A percentile compares a stretch with the other conserved stretches of the same genome.
These are phyloP conservation scores for Nakazawaea holstii DNA, from an alignment of 805 yeast genomes.

Conservation along the genomic window DNA sequence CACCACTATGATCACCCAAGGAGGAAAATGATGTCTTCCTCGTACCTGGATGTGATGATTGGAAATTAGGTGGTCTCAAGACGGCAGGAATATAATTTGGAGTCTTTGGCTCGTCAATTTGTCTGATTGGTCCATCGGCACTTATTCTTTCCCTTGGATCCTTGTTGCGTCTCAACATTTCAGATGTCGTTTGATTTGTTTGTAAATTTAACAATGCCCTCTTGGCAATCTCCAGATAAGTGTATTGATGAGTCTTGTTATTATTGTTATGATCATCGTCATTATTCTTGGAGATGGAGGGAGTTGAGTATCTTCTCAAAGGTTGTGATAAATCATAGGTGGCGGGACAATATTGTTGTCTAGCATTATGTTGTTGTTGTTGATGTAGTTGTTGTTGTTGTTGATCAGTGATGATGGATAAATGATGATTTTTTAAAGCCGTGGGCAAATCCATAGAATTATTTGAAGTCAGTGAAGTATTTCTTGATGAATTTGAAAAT, in stretches of 20 bases:
- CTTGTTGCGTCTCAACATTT: background rate
- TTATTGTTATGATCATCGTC: background rate
- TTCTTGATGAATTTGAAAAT: constrained; percentile 10
- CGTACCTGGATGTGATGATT: background rate
- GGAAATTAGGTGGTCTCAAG: constrained; percentile 31
- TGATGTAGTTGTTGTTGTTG: background rate
- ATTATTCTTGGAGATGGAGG: constrained; percentile 10
- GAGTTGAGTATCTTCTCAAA: constrained; percentile 28
- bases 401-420: background rate
- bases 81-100: constrained; percentile 50
- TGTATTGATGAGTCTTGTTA: background rate
- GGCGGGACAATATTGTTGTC: constrained; percentile 37
- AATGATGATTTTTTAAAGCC: background rate
- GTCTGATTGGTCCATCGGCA: constrained; percentile 22
- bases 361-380: background rate
- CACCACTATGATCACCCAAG: background rate
- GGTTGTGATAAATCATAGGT: constrained; percentile 38
- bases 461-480: constrained; percentile 12
- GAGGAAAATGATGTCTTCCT: constrained; percentile 8
- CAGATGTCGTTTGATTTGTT: constrained; percentile 16
- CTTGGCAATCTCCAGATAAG: constrained; percentile 6
- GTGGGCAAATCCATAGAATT: constrained; percentile 6
- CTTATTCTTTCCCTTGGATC: constrained; percentile 13
- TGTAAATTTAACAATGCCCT: constrained; percentile 19
- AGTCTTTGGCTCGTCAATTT: constrained; percentile 41